Conservation (phyloP, 768 basidiomycete species). For the Calvatia gigantea region DNA sequence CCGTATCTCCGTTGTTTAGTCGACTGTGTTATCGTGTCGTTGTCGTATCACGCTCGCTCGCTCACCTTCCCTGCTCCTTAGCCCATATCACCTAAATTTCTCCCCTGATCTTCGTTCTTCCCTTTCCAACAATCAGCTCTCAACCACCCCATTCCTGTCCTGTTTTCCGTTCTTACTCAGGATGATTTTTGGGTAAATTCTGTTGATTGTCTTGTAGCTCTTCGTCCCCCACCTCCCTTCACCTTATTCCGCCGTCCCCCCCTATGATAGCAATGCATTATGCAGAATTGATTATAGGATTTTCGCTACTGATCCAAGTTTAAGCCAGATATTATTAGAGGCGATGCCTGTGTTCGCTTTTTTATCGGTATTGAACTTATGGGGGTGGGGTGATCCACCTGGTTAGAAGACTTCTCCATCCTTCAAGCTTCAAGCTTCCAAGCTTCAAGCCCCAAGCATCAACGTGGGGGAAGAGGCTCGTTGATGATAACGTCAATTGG, state of each 20-base stretch:
- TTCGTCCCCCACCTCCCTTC: not conserved
- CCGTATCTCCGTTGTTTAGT: not conserved
- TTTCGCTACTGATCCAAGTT: not conserved
- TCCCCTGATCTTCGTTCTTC: not conserved
- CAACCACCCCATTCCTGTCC: not conserved
- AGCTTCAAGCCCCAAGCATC: too few species aligned
- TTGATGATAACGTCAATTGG: too few species aligned
- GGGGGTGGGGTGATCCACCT: too few species aligned
- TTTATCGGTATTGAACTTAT: too few species aligned
- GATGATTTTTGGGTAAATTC: not conserved
- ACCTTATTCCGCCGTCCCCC: not conserved
- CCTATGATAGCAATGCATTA: slow-evolving; percentile 9
- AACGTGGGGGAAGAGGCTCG: too few species aligned
- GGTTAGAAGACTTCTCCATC: too few species aligned
- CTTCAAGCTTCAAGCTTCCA: too few species aligned
- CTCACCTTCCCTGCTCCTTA: not conserved
- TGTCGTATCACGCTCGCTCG: slow-evolving; percentile 6
- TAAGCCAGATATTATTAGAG: too few species aligned
- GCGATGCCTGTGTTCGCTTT: too few species aligned
- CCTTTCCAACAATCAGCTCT: not conserved
- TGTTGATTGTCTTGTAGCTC: not conserved
- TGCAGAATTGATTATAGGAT: slow-evolving; percentile 9
- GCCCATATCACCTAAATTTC: not conserved
- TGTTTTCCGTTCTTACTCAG: not conserved
- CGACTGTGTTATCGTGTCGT: slow-evolving; percentile 9